Evolutionary conservation across 768 basidiomycete genomes (phyloP).

Genomic region (Tephrocybe sp.): DNA sequence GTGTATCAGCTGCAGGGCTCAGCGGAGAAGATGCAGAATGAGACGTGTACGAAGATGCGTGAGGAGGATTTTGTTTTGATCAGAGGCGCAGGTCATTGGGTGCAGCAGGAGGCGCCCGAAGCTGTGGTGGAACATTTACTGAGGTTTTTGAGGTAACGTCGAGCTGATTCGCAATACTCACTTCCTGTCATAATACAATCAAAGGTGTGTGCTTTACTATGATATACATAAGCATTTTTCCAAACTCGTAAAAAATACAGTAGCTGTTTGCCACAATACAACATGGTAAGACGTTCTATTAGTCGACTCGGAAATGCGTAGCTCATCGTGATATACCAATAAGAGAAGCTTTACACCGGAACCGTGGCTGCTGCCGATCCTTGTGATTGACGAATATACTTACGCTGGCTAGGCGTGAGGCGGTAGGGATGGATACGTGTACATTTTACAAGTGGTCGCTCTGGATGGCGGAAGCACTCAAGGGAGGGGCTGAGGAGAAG

Average conservation of each 20-base stretch:
- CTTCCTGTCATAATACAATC: no score
- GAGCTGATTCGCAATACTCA: no score
- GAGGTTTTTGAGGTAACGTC: conserved; percentile 40
- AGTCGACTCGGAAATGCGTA: not conserved
- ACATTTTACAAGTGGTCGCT: conserved; percentile 39
- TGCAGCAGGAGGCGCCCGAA: conserved; percentile 52
- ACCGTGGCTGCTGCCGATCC: not conserved
- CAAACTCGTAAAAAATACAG: conserved; percentile 7
- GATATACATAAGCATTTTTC: no score
- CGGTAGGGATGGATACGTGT: conserved; percentile 58
- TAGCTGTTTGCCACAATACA: conserved; percentile 13
- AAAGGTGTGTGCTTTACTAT: no score
- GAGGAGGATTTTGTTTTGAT: conserved; percentile 49
- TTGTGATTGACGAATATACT: conserved; percentile 3
- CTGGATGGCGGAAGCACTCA: conserved; percentile 41
- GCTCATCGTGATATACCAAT: not conserved
- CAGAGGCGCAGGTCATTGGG: conserved; percentile 61
- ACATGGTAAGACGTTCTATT: conserved; percentile 9
- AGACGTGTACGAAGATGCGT: conserved; percentile 31
- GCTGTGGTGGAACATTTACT: conserved; percentile 37
- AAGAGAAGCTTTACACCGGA: conserved; percentile 3
- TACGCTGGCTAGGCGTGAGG: conserved; percentile 27
- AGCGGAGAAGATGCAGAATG: conserved; percentile 40
- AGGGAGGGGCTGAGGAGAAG: conserved; percentile 51
- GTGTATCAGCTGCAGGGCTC: conserved; percentile 52